These are phyloP conservation scores for Amanita jacksonii DNA, from an alignment of 768 basidiomycete species.

Conservation along the genomic window DNA sequence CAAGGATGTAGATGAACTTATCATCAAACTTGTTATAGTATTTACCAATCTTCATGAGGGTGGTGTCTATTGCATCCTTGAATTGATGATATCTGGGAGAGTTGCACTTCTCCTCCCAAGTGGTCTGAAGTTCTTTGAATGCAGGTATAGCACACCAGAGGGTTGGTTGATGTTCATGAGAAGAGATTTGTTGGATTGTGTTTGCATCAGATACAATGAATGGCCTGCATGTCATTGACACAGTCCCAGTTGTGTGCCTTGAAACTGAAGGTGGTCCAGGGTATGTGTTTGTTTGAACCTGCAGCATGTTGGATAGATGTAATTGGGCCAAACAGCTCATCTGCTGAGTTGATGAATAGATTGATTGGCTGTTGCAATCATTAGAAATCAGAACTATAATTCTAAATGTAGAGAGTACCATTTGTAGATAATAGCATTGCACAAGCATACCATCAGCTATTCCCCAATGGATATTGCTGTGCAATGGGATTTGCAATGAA, in stretches of 20 bases:
- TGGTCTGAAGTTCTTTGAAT: slow-evolving; percentile 18
- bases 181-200: slow-evolving; percentile 18
- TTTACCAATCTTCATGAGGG: slow-evolving; percentile 16
- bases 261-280: slow-evolving; percentile 17
- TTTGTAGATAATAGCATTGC: slow-evolving; percentile 8
- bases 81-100: slow-evolving; percentile 10
- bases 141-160: slow-evolving; percentile 19
- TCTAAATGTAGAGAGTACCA: slow-evolving; percentile 7
- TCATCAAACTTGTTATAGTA: slow-evolving; percentile 16
- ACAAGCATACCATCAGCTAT: slow-evolving; percentile 15
- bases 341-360: slow-evolving; percentile 12
- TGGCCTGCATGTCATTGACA: slow-evolving; percentile 8
- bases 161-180: slow-evolving; percentile 15
- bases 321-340: slow-evolving; percentile 21
- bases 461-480: slow-evolving; percentile 17
- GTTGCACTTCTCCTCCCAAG: slow-evolving; percentile 18
- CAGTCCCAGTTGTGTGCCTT: slow-evolving; percentile 15
- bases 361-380: slow-evolving; percentile 9
- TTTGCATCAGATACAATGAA: slow-evolving; percentile 9
- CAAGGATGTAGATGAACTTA: slow-evolving; percentile 15
- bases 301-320: slow-evolving; percentile 16
- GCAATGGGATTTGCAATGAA: slow-evolving; percentile 13
- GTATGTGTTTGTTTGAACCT: slow-evolving; percentile 16
- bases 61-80: slow-evolving; percentile 13
- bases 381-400: neutral